Percentiles rank a stretch among this genome's conserved stretches.
Conservation (phyloP, 2,329 filamentous ascomycete species). For the Colletotrichum magnum region DNA sequence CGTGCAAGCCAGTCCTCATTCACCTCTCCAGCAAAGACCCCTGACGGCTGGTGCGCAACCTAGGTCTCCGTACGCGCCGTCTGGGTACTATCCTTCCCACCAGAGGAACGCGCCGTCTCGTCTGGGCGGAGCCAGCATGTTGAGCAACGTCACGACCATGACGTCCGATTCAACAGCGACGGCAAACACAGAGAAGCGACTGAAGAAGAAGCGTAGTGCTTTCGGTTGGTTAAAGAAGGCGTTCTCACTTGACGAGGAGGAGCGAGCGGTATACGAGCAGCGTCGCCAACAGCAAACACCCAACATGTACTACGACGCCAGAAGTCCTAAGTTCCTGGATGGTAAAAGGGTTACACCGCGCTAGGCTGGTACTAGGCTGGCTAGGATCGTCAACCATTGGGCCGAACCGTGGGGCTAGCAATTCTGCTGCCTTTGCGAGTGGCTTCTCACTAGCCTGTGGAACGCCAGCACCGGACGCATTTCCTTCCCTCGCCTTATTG, state of each 20-base stretch:
- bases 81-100: slow-evolving; percentile 55
- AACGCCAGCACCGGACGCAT: background rate
- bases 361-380: background rate
- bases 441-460: background rate
- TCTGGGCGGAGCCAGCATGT: slow-evolving; percentile 68
- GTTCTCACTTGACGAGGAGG: slow-evolving; percentile 75
- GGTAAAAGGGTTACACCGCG: slow-evolving; percentile 60
- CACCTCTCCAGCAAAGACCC: slow-evolving; percentile 72
- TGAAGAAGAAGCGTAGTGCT: slow-evolving; percentile 78
- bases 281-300: slow-evolving; percentile 61
- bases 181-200: slow-evolving; percentile 52
- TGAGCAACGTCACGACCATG: slow-evolving; percentile 68
- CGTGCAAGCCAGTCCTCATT: slow-evolving; percentile 74
- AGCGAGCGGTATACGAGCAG: slow-evolving; percentile 71
- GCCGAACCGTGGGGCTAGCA: background rate
- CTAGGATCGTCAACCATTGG: background rate
- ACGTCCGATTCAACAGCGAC: slow-evolving; percentile 56
- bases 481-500: slow-evolving; percentile 7
- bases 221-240: slow-evolving; percentile 80
- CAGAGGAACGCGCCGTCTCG: slow-evolving; percentile 66
- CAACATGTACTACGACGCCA: slow-evolving; percentile 65
- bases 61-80: slow-evolving; percentile 41
- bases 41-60: slow-evolving; percentile 63
- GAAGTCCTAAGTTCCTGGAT: slow-evolving; percentile 69
- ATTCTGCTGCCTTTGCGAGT: background rate